Evolutionary conservation across 169 alveolate species (phyloP).

Genomic region (Babesia divergens): DNA sequence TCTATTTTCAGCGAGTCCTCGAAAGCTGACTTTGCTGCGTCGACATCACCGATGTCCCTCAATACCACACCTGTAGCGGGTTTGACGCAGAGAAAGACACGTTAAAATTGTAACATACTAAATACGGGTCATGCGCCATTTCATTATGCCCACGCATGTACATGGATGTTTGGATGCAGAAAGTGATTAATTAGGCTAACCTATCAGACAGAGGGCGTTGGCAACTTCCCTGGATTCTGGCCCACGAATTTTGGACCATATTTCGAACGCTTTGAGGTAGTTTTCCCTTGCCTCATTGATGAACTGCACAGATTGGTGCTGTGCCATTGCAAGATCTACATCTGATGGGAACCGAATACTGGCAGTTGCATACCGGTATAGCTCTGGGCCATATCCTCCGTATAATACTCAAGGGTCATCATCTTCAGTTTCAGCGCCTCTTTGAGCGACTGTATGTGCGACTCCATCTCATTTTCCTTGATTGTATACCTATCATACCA

Average conservation of each 20-base stretch:
- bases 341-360: background rate
- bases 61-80: conserved; percentile 41
- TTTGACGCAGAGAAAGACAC: too few relatives aligned
- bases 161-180: too few relatives aligned
- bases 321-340: conserved; percentile 60
- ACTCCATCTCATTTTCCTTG: conserved; percentile 38
- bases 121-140: too few relatives aligned
- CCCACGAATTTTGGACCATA: conserved; percentile 34
- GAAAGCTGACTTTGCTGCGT: conserved; percentile 43
- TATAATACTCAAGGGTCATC: conserved; percentile 45
- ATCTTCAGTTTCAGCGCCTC: conserved; percentile 49
- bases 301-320: conserved; percentile 51
- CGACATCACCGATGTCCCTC: conserved; percentile 53
- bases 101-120: too few relatives aligned
- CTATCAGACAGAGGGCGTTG: conserved; percentile 41
- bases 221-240: conserved; percentile 51
- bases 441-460: conserved; percentile 35
- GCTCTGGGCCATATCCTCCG: conserved; percentile 57
- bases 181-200: too few relatives aligned
- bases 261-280: conserved; percentile 44
- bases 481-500: conserved; percentile 15
- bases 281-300: conserved; percentile 55
- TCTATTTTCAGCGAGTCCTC: conserved; percentile 52
- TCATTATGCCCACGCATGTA: too few relatives aligned
- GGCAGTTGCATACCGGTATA: conserved; percentile 11